Evolutionary conservation across 495 filamentous ascomycete species (phyloP), one percentile per base, ranked within the genome.

Genomic region (Glonium stellatum): DNA sequence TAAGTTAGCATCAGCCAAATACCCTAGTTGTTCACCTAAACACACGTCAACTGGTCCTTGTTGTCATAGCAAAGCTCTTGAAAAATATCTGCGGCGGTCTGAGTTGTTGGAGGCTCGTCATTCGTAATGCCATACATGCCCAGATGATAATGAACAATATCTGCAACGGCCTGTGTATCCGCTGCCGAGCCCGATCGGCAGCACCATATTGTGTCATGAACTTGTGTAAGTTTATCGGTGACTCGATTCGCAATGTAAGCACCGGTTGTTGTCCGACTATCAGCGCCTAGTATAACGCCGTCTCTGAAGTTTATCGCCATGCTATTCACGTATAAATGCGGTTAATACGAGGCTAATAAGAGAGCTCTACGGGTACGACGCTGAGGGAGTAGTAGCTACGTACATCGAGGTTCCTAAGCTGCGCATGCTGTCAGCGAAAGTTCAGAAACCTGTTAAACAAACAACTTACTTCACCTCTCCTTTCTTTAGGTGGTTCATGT

Each of bases 181-280:
- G 93, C 93, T 21, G 93, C 93, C 11, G 93, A 97, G 31, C 93
- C 93, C 54, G 95, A 97, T 64, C 86, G 87, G 77, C 93, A 98
- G 80, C 93, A 98, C 93, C 93, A 98, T 73, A 98, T 97, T 51
- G 92, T 97, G 75, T 97, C 93, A 75, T 95, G 88, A 44, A 98
- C 92, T 76, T 92, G 89, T 64, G 95, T 98, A 70, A 98, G 85
- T 80, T 98, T 98, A 79, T 98, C 93, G 58, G 93, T 97, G 52
- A 98, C 95, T 77, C 93, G 87, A 74, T 98, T 98, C 68, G 93
- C 95, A 71, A 98, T 97, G 81, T 96, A 97, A 63, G 93, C 86
- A 69, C 93, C 93, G 57, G 93, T 97, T n/a, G 93, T 97, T 67
- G 93, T 98, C 78, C 93, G 85, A 67, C 90, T 96, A 74, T 98